Conservation (phyloP, 2,329 filamentous ascomycete genomes). For the Exophiala sideris region DNA sequence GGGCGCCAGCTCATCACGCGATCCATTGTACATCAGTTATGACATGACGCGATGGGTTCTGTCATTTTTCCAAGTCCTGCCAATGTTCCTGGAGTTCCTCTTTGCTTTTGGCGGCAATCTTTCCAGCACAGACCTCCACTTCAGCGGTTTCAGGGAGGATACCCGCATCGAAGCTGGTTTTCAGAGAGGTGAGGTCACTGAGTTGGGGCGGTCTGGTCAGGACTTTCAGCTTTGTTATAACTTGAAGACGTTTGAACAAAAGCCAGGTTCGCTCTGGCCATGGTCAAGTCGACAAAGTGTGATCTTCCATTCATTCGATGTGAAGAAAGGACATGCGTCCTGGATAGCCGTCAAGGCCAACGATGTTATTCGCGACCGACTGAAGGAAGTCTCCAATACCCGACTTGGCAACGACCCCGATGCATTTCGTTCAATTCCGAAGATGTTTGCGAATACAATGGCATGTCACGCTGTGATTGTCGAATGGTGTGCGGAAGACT, state of each 20-base stretch:
- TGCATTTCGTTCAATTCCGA: constrained; percentile 31
- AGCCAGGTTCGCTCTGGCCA: constrained; percentile 25
- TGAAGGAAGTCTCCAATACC: constrained; percentile 33
- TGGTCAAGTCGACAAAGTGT: constrained; percentile 28
- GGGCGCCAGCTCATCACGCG: constrained; percentile 18
- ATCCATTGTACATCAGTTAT: constrained; percentile 17
- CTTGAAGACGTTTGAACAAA: constrained; percentile 30
- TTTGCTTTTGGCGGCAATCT: constrained; percentile 29
- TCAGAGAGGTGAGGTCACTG: constrained; percentile 18
- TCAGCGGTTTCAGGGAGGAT: constrained; percentile 36
- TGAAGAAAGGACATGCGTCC: constrained; percentile 34
- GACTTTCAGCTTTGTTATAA: constrained; percentile 41
- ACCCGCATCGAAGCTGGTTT: constrained; percentile 17
- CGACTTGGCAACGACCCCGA: not conserved
- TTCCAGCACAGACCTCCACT: constrained; percentile 33
- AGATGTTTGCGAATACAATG: constrained; percentile 36
- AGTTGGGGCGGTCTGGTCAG: constrained; percentile 37
- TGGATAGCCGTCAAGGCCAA: constrained; percentile 44
- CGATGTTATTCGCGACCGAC: constrained; percentile 30
- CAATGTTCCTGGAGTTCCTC: constrained; percentile 33
- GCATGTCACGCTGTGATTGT: constrained; percentile 38
- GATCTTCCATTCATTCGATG: constrained; percentile 42
- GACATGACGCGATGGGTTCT: constrained; percentile 25
- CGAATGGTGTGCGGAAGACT: constrained; percentile 43
- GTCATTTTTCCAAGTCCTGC: constrained; percentile 34